Evolutionary conservation across 2,329 filamentous ascomycete species (phyloP).

Genomic region (Colletotrichum chlorophyti): DNA sequence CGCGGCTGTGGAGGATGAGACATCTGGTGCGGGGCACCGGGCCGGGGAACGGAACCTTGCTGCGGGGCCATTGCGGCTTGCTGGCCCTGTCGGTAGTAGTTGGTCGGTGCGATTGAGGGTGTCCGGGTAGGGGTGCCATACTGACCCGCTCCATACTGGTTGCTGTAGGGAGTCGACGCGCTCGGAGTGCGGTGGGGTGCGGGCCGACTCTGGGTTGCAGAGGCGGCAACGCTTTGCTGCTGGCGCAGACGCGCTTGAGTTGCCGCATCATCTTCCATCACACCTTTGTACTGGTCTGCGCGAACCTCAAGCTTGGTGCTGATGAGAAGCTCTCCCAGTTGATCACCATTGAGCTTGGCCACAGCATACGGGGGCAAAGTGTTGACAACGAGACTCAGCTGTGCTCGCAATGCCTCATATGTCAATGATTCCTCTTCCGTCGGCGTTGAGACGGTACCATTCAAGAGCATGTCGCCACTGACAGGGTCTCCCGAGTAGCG

Average conservation of each 20-base stretch:
- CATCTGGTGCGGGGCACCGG: conserved; percentile 30
- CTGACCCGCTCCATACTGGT: conserved; percentile 51
- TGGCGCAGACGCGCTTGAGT: conserved; percentile 57
- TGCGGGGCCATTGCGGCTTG: conserved; percentile 51
- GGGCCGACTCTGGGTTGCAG: conserved; percentile 34
- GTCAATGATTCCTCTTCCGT: conserved; percentile 65
- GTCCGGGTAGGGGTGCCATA: conserved; percentile 56
- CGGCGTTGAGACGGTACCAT: conserved; percentile 71
- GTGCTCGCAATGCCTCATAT: conserved; percentile 78
- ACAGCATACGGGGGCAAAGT: conserved; percentile 84
- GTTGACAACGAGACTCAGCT: conserved; percentile 76
- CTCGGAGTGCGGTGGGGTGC: conserved; percentile 47
- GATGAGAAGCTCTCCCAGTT: conserved; percentile 82
- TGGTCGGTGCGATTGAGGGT: conserved; percentile 49
- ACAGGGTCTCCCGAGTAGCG: conserved; percentile 67
- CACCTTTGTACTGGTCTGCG: conserved; percentile 75
- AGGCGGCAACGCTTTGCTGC: conserved; percentile 38
- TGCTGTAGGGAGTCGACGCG: conserved; percentile 47
- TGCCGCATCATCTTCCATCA: conserved; percentile 80
- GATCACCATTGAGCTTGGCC: conserved; percentile 84
- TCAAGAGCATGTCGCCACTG: conserved; percentile 71
- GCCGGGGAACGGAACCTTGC: conserved; percentile 38
- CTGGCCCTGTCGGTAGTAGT: conserved; percentile 49
- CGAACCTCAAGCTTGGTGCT: conserved; percentile 80
- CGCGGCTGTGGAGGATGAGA: conserved; percentile 40